Base-by-base conservation (phyloP, 176 grass and related monocot species). In the Cymbopogon citratus region DNA sequence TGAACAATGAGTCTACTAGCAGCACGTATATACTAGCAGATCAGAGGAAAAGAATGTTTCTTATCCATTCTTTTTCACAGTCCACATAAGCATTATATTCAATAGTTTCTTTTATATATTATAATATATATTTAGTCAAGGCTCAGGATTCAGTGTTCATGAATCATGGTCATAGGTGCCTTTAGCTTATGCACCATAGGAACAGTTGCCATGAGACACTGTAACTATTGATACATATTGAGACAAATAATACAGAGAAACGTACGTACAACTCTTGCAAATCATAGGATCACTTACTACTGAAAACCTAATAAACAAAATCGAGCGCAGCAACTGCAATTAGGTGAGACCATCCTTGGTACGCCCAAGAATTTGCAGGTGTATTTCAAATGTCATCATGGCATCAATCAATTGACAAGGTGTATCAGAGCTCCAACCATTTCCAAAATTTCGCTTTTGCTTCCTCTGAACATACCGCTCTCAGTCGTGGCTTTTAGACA, bases 1-100 rank as follows among this genome's bases (percentile, higher is more conserved):
- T 59, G 14, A 83, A 70, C 23, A 88, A 43, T 86, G 73, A 90
- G 16, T n/a, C 7, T 71, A 35, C 9, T 56, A 45, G 77, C 34
- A 31, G 33, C 34, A n/a, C n/a, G n/a, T n/a, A n/a, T n/a, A n/a
- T n/a, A n/a, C n/a, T n/a, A n/a, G n/a, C n/a, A n/a, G n/a, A n/a
- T n/a, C 31, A 33, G 31, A 33, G 31, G 31, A 33, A 33, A 33
- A 33, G 31, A 33, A 33, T 33, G 31, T 3, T 33, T 33, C 2
- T 33, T 3, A 33, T 33, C 31, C 31, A 33, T 33, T 33, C 31
- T 33, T 71, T 46, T 77, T 34, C 21, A 23, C 23, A 25, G 79
- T 25, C 12, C 11, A 33, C 16, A 45, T 25, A 45, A 52, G 64
- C 16, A 60, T 39, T 64, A 76, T 26, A 45, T 57, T 24, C 8